phyloP scores from a whole-genome alignment of 2,329 filamentous ascomycete species.

The Penicillium polonicum region DNA sequence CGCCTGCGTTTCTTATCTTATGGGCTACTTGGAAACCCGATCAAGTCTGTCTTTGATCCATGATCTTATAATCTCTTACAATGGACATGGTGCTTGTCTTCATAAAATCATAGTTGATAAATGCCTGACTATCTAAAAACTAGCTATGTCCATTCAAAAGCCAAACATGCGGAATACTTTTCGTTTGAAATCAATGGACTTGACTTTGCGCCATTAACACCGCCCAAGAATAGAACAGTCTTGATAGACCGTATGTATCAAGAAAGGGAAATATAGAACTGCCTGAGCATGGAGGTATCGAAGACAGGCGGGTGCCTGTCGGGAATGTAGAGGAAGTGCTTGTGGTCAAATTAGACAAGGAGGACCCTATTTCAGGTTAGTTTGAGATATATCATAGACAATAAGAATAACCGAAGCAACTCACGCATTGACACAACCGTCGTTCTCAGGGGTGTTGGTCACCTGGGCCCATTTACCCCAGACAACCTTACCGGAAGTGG shows the following conservation, averaged over 20 bases:
- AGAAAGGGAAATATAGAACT: conserved; percentile 19
- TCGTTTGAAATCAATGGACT: conserved; percentile 23
- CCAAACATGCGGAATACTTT: conserved; percentile 26
- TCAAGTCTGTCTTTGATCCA: neutral
- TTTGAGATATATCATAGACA: neutral
- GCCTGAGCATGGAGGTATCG: conserved; percentile 25
- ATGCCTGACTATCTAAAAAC: conserved; percentile 20
- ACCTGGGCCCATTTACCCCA: conserved; percentile 85
- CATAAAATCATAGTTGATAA: conserved; percentile 18
- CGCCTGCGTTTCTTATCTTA: neutral
- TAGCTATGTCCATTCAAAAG: conserved; percentile 18
- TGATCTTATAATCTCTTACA: neutral
- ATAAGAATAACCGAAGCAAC: neutral
- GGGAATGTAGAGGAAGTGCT: conserved; percentile 13
- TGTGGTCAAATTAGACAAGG: conserved; percentile 22
- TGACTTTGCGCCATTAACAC: conserved; percentile 28
- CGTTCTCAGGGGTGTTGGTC: conserved; percentile 33
- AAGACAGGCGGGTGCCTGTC: conserved; percentile 18
- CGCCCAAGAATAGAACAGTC: conserved; percentile 20
- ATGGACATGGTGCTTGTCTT: conserved; percentile 2
- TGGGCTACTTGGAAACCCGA: neutral
- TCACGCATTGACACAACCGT: conserved; percentile 20
- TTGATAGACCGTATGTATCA: conserved; percentile 19
- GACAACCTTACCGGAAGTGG: conserved; percentile 85
- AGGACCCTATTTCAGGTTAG: conserved; percentile 16